Percentiles rank a stretch among this genome's conserved stretches.
Conservation (phyloP, 768 basidiomycete genomes). For the Auriscalpium vulgare region DNA sequence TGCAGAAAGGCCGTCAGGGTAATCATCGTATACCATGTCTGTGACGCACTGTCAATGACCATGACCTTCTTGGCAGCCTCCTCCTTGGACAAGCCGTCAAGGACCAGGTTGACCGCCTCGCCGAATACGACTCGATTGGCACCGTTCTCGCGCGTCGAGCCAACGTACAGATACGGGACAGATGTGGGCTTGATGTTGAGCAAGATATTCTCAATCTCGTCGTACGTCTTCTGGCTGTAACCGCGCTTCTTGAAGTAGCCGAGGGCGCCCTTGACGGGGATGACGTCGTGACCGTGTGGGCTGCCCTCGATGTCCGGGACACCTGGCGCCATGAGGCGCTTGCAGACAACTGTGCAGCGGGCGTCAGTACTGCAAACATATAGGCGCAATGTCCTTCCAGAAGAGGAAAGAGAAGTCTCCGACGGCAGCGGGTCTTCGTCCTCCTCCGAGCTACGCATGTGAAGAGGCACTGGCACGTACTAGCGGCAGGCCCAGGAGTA, state of each 20-base stretch:
- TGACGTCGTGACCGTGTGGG: constrained; percentile 78
- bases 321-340: constrained; percentile 42
- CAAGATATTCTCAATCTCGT: constrained; percentile 44
- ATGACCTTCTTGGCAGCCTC: constrained; percentile 74
- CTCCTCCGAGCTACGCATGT: neutral
- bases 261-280: constrained; percentile 73
- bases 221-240: constrained; percentile 31
- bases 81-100: constrained; percentile 68
- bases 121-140: constrained; percentile 83
- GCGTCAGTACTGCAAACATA: neutral
- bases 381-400: too few relatives aligned
- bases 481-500: constrained; percentile 70
- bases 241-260: constrained; percentile 65
- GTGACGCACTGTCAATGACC: constrained; percentile 72
- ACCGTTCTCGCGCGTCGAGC: constrained; percentile 64
- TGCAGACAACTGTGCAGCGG: constrained; percentile 47
- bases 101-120: constrained; percentile 71
- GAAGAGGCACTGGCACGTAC: constrained; percentile 28
- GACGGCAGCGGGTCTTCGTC: too few relatives aligned
- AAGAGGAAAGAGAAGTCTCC: too few relatives aligned
- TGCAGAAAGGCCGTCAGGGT: constrained; percentile 21
- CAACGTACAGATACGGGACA: constrained; percentile 54
- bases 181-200: constrained; percentile 52
- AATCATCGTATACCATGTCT: neutral
- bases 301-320: constrained; percentile 67